phyloP scores from a whole-genome alignment of 805 yeast species.

The Allodekkera sacchari region DNA sequence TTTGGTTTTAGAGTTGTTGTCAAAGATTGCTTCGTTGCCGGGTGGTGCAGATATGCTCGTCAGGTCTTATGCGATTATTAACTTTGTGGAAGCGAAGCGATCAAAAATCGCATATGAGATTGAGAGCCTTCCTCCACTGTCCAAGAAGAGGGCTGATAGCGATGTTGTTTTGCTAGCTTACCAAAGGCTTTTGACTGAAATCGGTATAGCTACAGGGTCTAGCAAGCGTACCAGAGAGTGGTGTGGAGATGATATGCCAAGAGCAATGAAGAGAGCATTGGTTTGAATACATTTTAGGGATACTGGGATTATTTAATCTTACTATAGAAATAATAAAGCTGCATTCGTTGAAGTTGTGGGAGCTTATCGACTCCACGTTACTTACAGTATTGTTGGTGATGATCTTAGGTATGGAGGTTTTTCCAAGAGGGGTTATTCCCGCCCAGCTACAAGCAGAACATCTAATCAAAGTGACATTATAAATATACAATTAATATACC shows the following conservation, averaged over 20 bases:
- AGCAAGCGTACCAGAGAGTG: conserved; percentile 57
- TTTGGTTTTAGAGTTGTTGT: conserved; percentile 34
- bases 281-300: conserved; percentile 3
- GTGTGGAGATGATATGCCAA: conserved; percentile 43
- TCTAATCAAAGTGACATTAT: too few species aligned
- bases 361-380: too few species aligned
- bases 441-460: too few species aligned
- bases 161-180: conserved; percentile 30
- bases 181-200: conserved; percentile 38
- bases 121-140: background rate
- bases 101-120: background rate
- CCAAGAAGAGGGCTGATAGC: conserved; percentile 10
- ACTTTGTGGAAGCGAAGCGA: conserved; percentile 27
- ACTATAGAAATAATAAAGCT: too few species aligned
- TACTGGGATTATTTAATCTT: too few species aligned
- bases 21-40: conserved; percentile 41
- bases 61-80: conserved; percentile 45
- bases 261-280: conserved; percentile 37
- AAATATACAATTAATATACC: too few species aligned
- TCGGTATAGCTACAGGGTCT: conserved; percentile 29
- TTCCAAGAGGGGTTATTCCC: too few species aligned
- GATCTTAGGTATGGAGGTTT: too few species aligned
- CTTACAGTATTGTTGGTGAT: too few species aligned
- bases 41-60: conserved; percentile 51
- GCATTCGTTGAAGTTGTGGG: too few species aligned